These are phyloP conservation scores for Penicilliopsis zonata DNA, from an alignment of 495 filamentous ascomycete species.

Conservation along the genomic window DNA sequence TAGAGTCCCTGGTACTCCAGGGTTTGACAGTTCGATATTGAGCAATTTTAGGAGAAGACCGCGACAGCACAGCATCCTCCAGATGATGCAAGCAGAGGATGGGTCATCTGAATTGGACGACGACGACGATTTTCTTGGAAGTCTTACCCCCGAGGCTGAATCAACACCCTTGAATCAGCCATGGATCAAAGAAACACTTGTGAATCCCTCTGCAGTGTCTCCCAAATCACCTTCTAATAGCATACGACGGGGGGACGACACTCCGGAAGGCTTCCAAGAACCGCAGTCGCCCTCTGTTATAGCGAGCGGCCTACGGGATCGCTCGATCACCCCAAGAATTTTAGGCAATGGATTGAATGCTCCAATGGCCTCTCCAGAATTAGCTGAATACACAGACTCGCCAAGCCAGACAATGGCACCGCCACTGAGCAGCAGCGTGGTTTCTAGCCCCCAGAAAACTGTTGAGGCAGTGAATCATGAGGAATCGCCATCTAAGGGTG, in stretches of 20 bases:
- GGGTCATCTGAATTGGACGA: constrained; percentile 34
- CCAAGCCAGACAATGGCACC: constrained; percentile 40
- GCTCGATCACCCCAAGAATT: constrained; percentile 6
- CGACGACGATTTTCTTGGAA: constrained; percentile 43
- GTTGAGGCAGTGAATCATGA: too few species aligned
- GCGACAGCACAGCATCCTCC: constrained; percentile 56
- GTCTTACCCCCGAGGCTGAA: constrained; percentile 51
- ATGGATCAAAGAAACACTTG: constrained; percentile 18
- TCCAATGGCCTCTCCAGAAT: constrained; percentile 6
- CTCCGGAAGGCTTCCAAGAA: constrained; percentile 10
- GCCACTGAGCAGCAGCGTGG: constrained; percentile 36
- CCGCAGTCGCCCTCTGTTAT: constrained; percentile 12
- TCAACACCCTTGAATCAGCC: constrained; percentile 48
- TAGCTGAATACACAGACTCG: constrained; percentile 16
- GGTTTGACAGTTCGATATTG: constrained; percentile 41
- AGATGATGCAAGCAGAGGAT: constrained; percentile 45
- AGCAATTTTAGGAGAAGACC: constrained; percentile 53
- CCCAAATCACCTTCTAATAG: constrained; percentile 14
- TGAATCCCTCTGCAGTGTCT: constrained; percentile 10
- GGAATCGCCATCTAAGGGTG: too few species aligned
- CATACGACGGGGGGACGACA: constrained; percentile 28
- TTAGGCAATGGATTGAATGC: constrained; percentile 1
- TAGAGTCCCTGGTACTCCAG: constrained; percentile 36
- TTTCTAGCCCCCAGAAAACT: too few species aligned
- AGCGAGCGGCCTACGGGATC: constrained; percentile 9